Conservation (phyloP, 805 yeast genomes). For the Ogataea minuta region DNA sequence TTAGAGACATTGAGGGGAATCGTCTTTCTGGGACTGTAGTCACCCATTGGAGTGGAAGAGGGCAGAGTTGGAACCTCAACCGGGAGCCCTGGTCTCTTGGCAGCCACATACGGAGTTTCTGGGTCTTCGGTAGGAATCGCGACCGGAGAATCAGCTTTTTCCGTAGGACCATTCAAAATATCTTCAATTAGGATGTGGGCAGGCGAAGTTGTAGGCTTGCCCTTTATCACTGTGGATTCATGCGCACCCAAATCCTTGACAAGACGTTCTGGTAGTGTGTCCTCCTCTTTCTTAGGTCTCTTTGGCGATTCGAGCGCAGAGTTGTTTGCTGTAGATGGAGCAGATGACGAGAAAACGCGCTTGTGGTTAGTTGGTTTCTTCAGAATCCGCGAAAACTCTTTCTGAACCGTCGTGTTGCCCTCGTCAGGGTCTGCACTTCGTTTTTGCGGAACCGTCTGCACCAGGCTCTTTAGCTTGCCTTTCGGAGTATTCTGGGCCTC, state of each 20-base stretch:
- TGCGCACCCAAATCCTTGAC: background rate
- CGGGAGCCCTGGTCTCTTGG: background rate
- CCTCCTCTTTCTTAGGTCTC: constrained; percentile 2
- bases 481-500: constrained; percentile 1
- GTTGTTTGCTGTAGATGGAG: constrained; percentile 13
- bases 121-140: too few species aligned
- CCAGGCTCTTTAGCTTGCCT: constrained; percentile 13
- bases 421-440: constrained; percentile 12
- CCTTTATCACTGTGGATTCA: background rate
- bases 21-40: constrained; percentile 8
- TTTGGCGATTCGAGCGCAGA: constrained; percentile 3
- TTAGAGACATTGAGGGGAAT: constrained; percentile 12
- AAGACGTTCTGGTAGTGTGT: background rate
- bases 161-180: background rate
- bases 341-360: constrained; percentile 25
- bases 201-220: too few species aligned
- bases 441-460: constrained; percentile 19
- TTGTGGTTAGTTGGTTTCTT: constrained; percentile 26
- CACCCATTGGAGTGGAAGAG: constrained; percentile 21
- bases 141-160: background rate
- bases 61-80: constrained; percentile 16
- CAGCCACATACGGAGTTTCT: background rate
- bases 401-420: constrained; percentile 21
- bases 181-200: too few species aligned
- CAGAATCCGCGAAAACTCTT: constrained; percentile 23